phyloP scores from a whole-genome alignment of 2,329 filamentous ascomycete species.

The Didymella arachidicola region DNA sequence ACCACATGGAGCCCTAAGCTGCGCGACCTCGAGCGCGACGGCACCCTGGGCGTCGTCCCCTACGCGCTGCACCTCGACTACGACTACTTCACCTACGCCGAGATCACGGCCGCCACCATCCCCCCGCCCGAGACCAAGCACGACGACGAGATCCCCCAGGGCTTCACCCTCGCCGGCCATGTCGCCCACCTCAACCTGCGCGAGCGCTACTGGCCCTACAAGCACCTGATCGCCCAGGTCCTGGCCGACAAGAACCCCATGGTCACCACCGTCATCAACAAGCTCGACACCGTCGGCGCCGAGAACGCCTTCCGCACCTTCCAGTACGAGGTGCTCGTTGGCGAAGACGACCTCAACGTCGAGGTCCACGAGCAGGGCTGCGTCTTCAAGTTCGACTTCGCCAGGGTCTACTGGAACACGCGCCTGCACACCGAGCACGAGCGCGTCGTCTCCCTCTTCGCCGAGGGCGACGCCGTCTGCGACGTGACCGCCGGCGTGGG shows the following conservation, averaged over 20 bases:
- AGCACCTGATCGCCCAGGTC: slow-evolving; percentile 82
- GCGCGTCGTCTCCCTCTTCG: slow-evolving; percentile 77
- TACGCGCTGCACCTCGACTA: slow-evolving; percentile 82
- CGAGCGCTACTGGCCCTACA: slow-evolving; percentile 83
- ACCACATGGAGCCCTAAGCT: slow-evolving; percentile 80
- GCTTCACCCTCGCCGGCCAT: slow-evolving; percentile 89
- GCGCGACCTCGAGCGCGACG: slow-evolving; percentile 70
- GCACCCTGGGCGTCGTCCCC: slow-evolving; percentile 75
- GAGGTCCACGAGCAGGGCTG: slow-evolving; percentile 83
- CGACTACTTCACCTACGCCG: slow-evolving; percentile 84
- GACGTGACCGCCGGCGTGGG: slow-evolving; percentile 98
- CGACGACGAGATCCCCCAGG: slow-evolving; percentile 80
- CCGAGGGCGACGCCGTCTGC: slow-evolving; percentile 85
- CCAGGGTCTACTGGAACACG: slow-evolving; percentile 98
- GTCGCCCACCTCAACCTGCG: slow-evolving; percentile 94
- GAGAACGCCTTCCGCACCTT: slow-evolving; percentile 92
- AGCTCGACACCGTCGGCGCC: slow-evolving; percentile 84
- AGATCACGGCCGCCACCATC: slow-evolving; percentile 82
- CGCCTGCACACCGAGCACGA: slow-evolving; percentile 89
- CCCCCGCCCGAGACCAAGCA: slow-evolving; percentile 73
- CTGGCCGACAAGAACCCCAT: slow-evolving; percentile 86
- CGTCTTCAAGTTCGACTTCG: slow-evolving; percentile 90
- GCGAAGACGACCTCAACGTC: slow-evolving; percentile 83
- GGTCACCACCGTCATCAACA: slow-evolving; percentile 93
- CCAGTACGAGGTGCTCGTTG: slow-evolving; percentile 86